Evolutionary conservation across 2,329 filamentous ascomycete species (phyloP), one percentile per base, ranked within the genome.

Genomic region (Xylariaceae sp.): DNA sequence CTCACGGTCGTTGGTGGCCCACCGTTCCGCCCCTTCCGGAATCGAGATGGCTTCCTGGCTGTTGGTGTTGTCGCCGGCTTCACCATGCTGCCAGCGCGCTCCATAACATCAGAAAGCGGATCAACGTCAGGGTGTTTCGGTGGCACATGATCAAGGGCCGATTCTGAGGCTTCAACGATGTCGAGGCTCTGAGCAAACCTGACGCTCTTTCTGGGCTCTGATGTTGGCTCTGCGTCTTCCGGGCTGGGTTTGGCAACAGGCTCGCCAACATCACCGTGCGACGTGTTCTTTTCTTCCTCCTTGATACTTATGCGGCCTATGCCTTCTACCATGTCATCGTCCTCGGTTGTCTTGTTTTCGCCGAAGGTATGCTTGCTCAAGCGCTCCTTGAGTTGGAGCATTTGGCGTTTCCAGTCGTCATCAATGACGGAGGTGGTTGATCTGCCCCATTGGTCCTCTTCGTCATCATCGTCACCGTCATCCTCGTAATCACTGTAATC

Each of bases 311-410:
- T 73, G 23, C 68, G 67, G 10, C 71, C 74, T 23, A 75, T 68
- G 2, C 74, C 75, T 23, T 76, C 72, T 1, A 74, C 69, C 14
- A 71, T 67, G 10, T 74, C 71, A 1, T 75, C 72, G 2, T 67
- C 67, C 63, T 64, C 77, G 72, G 80, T 60, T 76, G 77, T 56
- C 71, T 54, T 52, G 21, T 50, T 42, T 44, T 65, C 49, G 73
- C 80, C 81, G 46, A 64, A 64, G 7, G 50, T 54, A 32, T 68
- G 58, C 20, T 61, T 59, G 45, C 58, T 66, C 0, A 97, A 80
- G 60, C 86, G 88, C 69, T 88, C 81, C 73, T 97, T 90, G 3
- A 99, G 78, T 63, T 93, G 90, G 44, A 89, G 81, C 95, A 99
- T 98, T 64, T 90, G 83, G 64, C 84, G 80, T 29, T 87, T 85